Percentiles rank a stretch among this genome's conserved stretches.
phyloP scores from a whole-genome alignment of 1,284 basidiomycete species.

The Golubevia pallescens region DNA sequence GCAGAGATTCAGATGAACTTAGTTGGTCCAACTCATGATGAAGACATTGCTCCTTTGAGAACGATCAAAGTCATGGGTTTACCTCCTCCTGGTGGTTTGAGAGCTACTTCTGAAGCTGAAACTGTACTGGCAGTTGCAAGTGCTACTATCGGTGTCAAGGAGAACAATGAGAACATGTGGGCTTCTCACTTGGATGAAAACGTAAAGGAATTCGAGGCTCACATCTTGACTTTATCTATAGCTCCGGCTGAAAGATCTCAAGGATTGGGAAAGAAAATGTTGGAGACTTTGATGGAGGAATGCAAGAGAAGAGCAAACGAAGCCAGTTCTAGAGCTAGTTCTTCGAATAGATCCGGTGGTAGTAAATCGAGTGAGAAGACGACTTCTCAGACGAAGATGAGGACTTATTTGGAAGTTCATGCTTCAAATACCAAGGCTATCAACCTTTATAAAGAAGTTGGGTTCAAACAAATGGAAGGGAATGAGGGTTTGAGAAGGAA shows the following conservation, averaged over 20 bases:
- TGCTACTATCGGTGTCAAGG: conserved; percentile 22
- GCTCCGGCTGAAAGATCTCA: conserved; percentile 36
- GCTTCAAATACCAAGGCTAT: conserved; percentile 35
- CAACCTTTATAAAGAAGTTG: conserved; percentile 24
- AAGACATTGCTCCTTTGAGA: conserved; percentile 21
- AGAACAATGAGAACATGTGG: no score
- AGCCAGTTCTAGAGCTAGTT: conserved; percentile 15
- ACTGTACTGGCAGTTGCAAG: conserved; percentile 44
- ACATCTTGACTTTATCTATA: conserved; percentile 41
- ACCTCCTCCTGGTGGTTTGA: conserved; percentile 18
- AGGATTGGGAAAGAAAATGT: conserved; percentile 37
- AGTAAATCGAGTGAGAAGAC: neutral
- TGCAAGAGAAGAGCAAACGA: conserved; percentile 16
- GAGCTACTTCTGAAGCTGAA: conserved; percentile 19
- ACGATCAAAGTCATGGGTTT: conserved; percentile 33
- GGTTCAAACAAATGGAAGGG: conserved; percentile 19
- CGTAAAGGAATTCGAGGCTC: conserved; percentile 20
- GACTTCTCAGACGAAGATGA: conserved; percentile 1
- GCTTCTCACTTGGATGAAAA: no score
- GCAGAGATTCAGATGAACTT: no score
- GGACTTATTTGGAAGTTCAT: conserved; percentile 31
- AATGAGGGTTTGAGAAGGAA: conserved; percentile 13
- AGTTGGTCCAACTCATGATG: conserved; percentile 24
- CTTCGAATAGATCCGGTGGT: conserved; percentile 8
- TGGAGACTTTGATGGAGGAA: conserved; percentile 29